A percentile compares a stretch with the other conserved stretches of the same genome.
Conservation (phyloP, 75 land plant genomes). For the Pinus albicaulis region DNA sequence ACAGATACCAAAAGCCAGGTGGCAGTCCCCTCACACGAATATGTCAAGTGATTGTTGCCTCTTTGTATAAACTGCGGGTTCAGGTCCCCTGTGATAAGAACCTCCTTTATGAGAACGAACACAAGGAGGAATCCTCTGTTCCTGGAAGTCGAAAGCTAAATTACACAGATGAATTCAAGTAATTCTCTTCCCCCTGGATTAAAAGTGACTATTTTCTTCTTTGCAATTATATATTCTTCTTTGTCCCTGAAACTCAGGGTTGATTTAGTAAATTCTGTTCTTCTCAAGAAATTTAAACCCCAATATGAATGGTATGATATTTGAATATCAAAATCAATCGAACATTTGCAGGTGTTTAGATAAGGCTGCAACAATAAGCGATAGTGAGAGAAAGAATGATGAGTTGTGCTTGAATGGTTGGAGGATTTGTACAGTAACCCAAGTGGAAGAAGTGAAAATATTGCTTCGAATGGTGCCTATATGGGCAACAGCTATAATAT, state of each 20-base stretch:
- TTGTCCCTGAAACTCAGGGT: too few species aligned
- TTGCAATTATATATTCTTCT: too few species aligned
- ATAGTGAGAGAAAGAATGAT: slow-evolving; percentile 2
- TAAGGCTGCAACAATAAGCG: slow-evolving; percentile 16
- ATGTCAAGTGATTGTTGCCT: slow-evolving; percentile 38
- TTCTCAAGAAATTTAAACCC: too few species aligned
- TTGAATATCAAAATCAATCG: not conserved
- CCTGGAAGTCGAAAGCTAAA: slow-evolving; percentile 30
- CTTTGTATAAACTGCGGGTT: slow-evolving; percentile 14
- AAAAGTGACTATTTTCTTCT: too few species aligned
- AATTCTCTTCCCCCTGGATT: not conserved
- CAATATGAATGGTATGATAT: too few species aligned
- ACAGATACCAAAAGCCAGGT: slow-evolving; percentile 35
- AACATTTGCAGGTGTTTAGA: slow-evolving; percentile 14
- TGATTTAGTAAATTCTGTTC: too few species aligned
- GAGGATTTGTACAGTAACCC: slow-evolving; percentile 21
- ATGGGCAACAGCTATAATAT: slow-evolving; percentile 11
- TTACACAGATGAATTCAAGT: slow-evolving; percentile 26
- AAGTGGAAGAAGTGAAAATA: slow-evolving; percentile 35
- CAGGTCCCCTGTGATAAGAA: slow-evolving; percentile 11
- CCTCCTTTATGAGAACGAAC: slow-evolving; percentile 27
- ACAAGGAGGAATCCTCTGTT: slow-evolving; percentile 14
- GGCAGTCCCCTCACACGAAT: slow-evolving; percentile 48
- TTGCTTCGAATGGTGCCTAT: slow-evolving; percentile 17
- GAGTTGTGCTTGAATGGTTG: slow-evolving; percentile 10